Conservation (phyloP, 2,329 filamentous ascomycete genomes). For the Diaporthe sp. region DNA sequence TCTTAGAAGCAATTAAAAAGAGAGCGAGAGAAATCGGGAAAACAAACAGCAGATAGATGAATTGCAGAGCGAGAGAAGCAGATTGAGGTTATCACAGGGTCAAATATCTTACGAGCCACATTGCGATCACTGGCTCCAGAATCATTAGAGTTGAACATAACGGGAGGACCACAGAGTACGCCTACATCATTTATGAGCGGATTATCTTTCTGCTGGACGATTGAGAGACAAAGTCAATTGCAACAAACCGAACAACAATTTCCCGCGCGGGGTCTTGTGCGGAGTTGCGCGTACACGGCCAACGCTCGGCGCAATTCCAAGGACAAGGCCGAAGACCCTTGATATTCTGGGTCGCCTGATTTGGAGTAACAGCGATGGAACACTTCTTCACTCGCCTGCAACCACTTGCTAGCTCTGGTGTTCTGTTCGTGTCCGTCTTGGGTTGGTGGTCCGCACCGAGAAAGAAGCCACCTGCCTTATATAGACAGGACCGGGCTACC, state of each 20-base stretch:
- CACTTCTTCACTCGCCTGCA: neutral
- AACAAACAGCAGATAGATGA: too few relatives aligned
- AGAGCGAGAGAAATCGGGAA: too few relatives aligned
- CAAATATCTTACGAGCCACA: neutral
- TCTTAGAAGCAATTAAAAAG: neutral
- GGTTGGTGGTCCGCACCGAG: neutral
- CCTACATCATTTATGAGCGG: neutral
- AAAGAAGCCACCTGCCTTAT: slow-evolving; percentile 12
- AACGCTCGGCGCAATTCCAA: neutral
- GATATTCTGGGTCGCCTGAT: slow-evolving; percentile 8
- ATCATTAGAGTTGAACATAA: too few relatives aligned
- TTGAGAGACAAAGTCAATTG: neutral
- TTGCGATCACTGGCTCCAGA: neutral
- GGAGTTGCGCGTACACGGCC: neutral
- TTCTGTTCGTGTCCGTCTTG: slow-evolving; percentile 12
- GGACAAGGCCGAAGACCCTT: slow-evolving; percentile 13
- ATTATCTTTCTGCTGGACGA: neutral
- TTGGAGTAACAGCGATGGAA: slow-evolving; percentile 28
- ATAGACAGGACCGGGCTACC: neutral
- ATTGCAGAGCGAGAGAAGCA: neutral
- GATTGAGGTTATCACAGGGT: neutral
- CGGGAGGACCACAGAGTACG: neutral
- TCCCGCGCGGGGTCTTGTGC: slow-evolving; percentile 26
- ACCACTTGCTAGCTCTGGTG: neutral
- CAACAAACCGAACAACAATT: neutral